Percentiles rank a stretch among this genome's conserved stretches.
These are phyloP conservation scores for Aureococcus anophagefferens DNA, from an alignment of 108 stramenopile genomes.

Conservation along the genomic window DNA sequence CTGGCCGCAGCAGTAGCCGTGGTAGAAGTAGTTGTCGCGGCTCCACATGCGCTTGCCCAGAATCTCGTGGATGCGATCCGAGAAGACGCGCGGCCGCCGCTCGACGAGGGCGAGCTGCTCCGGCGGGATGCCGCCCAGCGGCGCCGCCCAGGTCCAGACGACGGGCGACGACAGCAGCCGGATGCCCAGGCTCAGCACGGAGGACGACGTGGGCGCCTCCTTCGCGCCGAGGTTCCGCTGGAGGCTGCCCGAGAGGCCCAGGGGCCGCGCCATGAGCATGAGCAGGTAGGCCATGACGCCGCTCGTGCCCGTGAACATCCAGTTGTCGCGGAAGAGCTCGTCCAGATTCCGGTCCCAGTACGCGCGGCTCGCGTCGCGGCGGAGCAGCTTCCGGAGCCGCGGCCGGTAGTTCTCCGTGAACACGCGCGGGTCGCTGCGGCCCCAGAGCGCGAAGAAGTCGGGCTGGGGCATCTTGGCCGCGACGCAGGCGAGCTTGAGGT, in stretches of 20 bases:
- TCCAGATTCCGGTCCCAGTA: background rate
- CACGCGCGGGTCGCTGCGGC: background rate
- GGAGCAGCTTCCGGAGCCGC: background rate
- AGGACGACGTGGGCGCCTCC: too few relatives aligned
- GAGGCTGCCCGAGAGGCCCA: background rate
- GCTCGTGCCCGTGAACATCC: background rate
- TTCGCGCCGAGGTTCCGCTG: background rate
- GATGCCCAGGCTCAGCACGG: too few relatives aligned
- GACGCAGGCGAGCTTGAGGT: constrained; percentile 24
- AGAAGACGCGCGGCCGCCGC: constrained; percentile 10
- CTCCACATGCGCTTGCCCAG: constrained; percentile 23
- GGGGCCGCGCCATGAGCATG: background rate
- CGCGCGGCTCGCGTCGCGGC: background rate
- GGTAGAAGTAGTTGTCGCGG: constrained; percentile 38
- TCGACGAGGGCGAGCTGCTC: constrained; percentile 24
- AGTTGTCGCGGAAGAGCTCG: background rate
- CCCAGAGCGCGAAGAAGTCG: constrained; percentile 32
- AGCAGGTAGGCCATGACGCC: background rate
- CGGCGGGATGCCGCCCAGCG: constrained; percentile 29
- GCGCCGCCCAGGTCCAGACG: constrained; percentile 5
- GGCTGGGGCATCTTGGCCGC: constrained; percentile 14
- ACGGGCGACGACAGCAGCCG: constrained; percentile 16
- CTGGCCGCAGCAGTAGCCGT: constrained; percentile 31
- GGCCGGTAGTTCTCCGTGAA: background rate
- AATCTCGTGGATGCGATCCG: constrained; percentile 16